Evolutionary conservation across 1,284 basidiomycete species (phyloP).

Genomic region (Cutaneotrichosporon spelunceum): DNA sequence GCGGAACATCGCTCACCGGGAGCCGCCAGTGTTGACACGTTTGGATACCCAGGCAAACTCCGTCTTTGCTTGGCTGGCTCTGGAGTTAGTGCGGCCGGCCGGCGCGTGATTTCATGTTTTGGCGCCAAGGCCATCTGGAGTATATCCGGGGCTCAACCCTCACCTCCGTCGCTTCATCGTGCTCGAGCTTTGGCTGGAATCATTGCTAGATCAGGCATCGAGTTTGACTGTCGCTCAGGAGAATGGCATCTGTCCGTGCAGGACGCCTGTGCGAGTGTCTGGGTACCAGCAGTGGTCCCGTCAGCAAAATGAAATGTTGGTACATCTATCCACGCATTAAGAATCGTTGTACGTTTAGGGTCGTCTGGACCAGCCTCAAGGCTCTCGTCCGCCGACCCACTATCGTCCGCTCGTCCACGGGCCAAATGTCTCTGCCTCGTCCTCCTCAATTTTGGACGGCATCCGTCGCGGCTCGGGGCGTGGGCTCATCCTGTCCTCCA

Average conservation of each 20-base stretch:
- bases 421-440: slow-evolving; percentile 31
- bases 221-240: neutral
- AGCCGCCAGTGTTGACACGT: no score
- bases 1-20: no score
- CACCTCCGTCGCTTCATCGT: neutral
- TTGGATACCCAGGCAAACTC: no score
- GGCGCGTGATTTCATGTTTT: neutral
- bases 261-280: neutral
- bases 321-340: neutral
- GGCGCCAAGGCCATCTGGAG: neutral
- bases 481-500: slow-evolving; percentile 1
- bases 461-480: neutral
- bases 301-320: neutral
- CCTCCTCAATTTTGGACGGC: slow-evolving; percentile 14
- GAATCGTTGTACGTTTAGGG: neutral
- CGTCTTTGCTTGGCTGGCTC: neutral
- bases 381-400: neutral
- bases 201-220: no score
- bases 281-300: neutral
- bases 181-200: neutral
- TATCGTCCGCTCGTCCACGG: slow-evolving; percentile 25
- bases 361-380: no score
- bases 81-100: neutral
- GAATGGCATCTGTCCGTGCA: neutral
- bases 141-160: neutral